Conservation (phyloP, 148 eudicot genomes). For the Chenopodium formosanum region DNA sequence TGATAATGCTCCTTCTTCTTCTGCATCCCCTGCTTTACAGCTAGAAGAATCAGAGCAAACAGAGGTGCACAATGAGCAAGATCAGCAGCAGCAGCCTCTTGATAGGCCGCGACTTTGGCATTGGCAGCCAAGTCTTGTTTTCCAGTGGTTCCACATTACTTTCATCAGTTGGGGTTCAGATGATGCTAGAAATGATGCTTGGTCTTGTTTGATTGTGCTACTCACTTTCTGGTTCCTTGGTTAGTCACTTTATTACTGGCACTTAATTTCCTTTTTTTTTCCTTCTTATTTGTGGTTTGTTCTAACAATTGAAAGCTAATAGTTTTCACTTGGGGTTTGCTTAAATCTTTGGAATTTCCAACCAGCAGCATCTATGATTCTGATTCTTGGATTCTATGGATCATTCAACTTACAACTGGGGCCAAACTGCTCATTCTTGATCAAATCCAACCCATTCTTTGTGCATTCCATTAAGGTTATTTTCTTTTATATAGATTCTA, state of each 20-base stretch:
- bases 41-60: constrained; percentile 27
- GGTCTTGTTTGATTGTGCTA: constrained; percentile 48
- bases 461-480: constrained; percentile 50
- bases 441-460: constrained; percentile 44
- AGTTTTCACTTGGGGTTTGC: constrained; percentile 10
- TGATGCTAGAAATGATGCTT: constrained; percentile 36
- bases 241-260: constrained; percentile 18
- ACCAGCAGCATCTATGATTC: constrained; percentile 49
- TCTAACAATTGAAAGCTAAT: not conserved
- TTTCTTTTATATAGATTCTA: not conserved
- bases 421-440: constrained; percentile 45
- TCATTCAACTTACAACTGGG: constrained; percentile 44
- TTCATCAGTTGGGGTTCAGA: constrained; percentile 17
- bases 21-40: constrained; percentile 25
- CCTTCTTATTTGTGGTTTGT: not conserved
- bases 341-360: constrained; percentile 1
- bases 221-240: constrained; percentile 57
- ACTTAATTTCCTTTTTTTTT: not conserved
- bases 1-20: constrained; percentile 9
- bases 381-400: constrained; percentile 56
- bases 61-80: constrained; percentile 24
- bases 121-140: constrained; percentile 13
- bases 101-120: not conserved
- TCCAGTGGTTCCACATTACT: constrained; percentile 25
- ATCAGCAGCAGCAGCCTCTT: constrained; percentile 17